Evolutionary conservation across 208 protist genomes (phyloP), one percentile per base, ranked within the genome.

Genomic region (Trypanosoma platydactyli): DNA sequence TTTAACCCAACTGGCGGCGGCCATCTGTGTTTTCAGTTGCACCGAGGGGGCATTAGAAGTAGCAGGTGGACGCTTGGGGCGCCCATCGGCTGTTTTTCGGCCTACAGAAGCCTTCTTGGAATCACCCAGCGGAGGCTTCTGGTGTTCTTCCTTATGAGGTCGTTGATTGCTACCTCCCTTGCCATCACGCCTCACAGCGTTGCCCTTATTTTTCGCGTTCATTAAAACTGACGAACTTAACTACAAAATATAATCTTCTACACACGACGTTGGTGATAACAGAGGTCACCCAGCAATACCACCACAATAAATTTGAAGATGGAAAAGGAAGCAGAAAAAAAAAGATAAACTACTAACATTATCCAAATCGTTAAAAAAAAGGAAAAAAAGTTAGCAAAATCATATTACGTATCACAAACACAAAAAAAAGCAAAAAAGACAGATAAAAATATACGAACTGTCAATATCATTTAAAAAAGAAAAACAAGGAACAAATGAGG

Each of bases 1-100:
- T 62, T 86, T 89, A 18, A 76, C 58, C 83, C 83, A 89, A 22
- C 70, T 81, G n/a, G 72, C 73, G 25, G 71, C 50, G 30, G 57
- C 45, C 30, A 83, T 71, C 45, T 77, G 73, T 7, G 53, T 46
- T 61, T 88, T 89, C 56, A 76, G 59, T 48, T 84, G 73, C n/a
- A 86, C 67, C 18, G 68, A 69, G n/a, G 77, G 67, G 18, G 61
- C 54, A 70, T 76, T 75, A n/a, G 59, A 66, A 33, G 49, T 51
- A 40, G 52, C n/a, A 12, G 45, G 29, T 9, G 44, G 52, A 25
- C 62, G 51, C 18, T 71, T 76, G 38, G 44, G 56, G 57, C 42
- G 68, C 54, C 25, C 53, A 44, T 55, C 49, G 41, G 22, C 62
- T 38, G 35, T 44, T 46, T 48, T 69, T n/a, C 48, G 33, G 20